phyloP scores from a whole-genome alignment of 2,329 filamentous ascomycete species.

The Fusarium piperis region DNA sequence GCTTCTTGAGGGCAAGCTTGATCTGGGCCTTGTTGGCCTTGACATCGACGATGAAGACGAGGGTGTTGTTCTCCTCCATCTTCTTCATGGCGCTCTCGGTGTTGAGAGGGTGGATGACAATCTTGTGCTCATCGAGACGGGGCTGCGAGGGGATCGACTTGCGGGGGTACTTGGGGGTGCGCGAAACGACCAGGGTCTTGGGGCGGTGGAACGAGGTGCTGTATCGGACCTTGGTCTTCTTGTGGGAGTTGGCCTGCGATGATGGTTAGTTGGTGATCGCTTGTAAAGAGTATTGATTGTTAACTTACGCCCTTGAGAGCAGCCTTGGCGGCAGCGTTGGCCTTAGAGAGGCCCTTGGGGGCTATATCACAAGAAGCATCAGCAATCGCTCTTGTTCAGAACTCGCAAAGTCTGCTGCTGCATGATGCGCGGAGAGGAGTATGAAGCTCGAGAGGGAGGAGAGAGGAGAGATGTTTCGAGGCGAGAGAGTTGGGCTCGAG shows the following conservation, averaged over 20 bases:
- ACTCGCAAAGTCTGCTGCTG: conserved; percentile 82
- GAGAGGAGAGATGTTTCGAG: conserved; percentile 1
- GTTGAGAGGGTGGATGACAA: conserved; percentile 98
- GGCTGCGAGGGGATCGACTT: conserved; percentile 91
- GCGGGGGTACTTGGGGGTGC: conserved; percentile 94
- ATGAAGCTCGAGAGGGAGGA: conserved; percentile 22
- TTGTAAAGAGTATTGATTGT: neutral
- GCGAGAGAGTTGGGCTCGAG: neutral
- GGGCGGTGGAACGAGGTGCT: conserved; percentile 97
- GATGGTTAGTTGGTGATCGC: conserved; percentile 1
- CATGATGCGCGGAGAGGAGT: conserved; percentile 62
- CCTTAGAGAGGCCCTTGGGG: conserved; percentile 80
- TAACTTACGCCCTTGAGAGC: conserved; percentile 91
- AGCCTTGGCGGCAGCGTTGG: conserved; percentile 93
- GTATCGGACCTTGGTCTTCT: conserved; percentile 91
- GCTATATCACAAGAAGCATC: conserved; percentile 68
- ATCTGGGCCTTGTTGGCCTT: conserved; percentile 99
- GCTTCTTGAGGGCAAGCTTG: conserved; percentile 97
- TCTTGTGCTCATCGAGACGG: conserved; percentile 96
- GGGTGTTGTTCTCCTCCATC: conserved; percentile 99
- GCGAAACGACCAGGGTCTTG: conserved; percentile 93
- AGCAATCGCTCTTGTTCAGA: conserved; percentile 77
- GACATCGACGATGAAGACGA: conserved; percentile 96
- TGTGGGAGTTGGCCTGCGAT: conserved; percentile 69
- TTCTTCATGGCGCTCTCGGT: conserved; percentile 99